Percentiles rank a stretch among this genome's conserved stretches.
Conservation (phyloP, 2,329 filamentous ascomycete species). For the Botrytis elliptica region DNA sequence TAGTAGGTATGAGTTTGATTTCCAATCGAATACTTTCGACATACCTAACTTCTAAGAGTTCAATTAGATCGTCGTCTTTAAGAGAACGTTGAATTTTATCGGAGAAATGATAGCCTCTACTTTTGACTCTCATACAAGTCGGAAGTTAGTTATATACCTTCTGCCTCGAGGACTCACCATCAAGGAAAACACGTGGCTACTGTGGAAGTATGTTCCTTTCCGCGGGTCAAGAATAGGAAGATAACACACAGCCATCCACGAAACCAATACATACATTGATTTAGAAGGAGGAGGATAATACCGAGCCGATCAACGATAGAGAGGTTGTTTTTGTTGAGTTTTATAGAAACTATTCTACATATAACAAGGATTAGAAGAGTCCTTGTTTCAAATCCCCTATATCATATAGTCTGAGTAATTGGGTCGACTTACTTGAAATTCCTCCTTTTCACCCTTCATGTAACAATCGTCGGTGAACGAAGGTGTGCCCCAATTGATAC, state of each 20-base stretch:
- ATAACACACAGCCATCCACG: background rate
- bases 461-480: too few species aligned
- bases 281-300: too few species aligned
- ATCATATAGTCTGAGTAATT: too few species aligned
- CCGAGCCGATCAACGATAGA: too few species aligned
- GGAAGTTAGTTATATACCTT: background rate
- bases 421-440: too few species aligned
- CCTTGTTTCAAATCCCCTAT: too few species aligned
- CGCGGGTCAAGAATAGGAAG: background rate
- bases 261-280: background rate
- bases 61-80: background rate
- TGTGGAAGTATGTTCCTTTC: background rate
- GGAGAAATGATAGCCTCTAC: background rate
- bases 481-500: too few species aligned
- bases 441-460: too few species aligned
- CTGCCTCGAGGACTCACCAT: background rate
- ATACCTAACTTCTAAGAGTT: background rate
- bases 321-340: background rate
- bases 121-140: background rate
- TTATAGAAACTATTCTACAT: accelerated
- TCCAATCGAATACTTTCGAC: background rate
- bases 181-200: background rate
- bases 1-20: background rate
- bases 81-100: background rate
- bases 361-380: too few species aligned